Percentiles rank a stretch among this genome's conserved stretches.
These are phyloP conservation scores for Dictyostelium purpureum DNA, from an alignment of 78 protist species.

Conservation along the genomic window DNA sequence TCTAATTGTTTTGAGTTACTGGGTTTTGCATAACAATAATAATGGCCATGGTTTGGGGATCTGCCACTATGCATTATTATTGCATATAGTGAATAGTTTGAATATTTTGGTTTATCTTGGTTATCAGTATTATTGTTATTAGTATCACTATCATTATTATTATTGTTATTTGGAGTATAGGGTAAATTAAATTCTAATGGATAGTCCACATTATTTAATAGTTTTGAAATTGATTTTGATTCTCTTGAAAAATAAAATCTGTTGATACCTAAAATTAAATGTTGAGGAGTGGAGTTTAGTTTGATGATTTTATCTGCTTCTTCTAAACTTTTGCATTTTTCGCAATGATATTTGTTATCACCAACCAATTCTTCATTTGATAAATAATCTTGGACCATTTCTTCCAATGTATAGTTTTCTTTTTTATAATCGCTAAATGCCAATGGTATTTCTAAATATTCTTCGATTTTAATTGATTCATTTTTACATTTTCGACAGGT, in stretches of 20 bases:
- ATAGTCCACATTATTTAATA: conserved; percentile 12
- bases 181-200: background rate
- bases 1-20: background rate
- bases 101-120: background rate
- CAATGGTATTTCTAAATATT: conserved; percentile 27
- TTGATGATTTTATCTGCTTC: conserved; percentile 33
- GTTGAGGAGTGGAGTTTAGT: background rate
- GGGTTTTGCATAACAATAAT: conserved; percentile 1
- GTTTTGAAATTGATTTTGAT: conserved; percentile 32
- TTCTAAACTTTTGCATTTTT: conserved; percentile 19
- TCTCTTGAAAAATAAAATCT: conserved; percentile 19
- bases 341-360: conserved; percentile 30
- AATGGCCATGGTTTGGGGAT: conserved; percentile 13
- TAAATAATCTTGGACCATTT: background rate
- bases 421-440: background rate
- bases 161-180: background rate
- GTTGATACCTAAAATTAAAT: conserved; percentile 19
- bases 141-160: background rate
- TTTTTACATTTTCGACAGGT: conserved; percentile 22
- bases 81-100: conserved; percentile 16
- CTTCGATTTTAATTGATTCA: background rate
- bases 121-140: background rate
- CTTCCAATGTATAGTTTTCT: background rate
- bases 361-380: conserved; percentile 3
- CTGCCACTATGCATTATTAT: conserved; percentile 37